phyloP scores from a whole-genome alignment of 2,329 filamentous ascomycete genomes.

The Nemania sp. region DNA sequence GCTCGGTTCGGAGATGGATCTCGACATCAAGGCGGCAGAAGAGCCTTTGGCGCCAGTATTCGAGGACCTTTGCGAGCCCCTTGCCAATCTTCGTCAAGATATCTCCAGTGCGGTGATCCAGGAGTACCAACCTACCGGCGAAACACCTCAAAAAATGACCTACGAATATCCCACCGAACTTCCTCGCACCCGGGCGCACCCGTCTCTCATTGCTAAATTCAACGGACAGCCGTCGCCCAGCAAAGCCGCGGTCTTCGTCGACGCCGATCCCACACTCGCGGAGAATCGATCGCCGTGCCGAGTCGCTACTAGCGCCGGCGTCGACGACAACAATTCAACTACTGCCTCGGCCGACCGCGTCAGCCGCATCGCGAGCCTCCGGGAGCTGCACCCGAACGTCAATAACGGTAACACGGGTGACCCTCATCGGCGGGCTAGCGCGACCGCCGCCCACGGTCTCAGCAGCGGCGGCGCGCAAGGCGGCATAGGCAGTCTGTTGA shows the following conservation, averaged over 20 bases:
- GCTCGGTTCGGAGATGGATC: conserved; percentile 69
- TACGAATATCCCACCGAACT: conserved; percentile 82
- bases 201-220: conserved; percentile 48
- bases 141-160: conserved; percentile 77
- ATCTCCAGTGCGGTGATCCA: conserved; percentile 66
- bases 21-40: conserved; percentile 60
- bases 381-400: conserved; percentile 59
- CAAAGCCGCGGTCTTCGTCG: conserved; percentile 47
- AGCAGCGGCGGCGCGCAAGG: conserved; percentile 25
- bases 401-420: conserved; percentile 43
- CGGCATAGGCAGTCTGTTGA: too few species aligned
- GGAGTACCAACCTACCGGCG: conserved; percentile 83
- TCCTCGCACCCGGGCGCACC: conserved; percentile 67
- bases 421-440: conserved; percentile 50
- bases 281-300: conserved; percentile 35
- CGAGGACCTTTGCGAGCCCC: conserved; percentile 65
- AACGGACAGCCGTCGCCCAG: conserved; percentile 42
- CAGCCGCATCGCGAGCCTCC: conserved; percentile 51
- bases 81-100: conserved; percentile 71
- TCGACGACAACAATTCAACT: too few species aligned
- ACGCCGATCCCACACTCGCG: conserved; percentile 38
- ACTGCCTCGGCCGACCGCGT: conserved; percentile 29
- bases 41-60: conserved; percentile 65
- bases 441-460: conserved; percentile 43
- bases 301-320: conserved; percentile 26